Percentiles rank a stretch among this genome's conserved stretches.
phyloP scores from a whole-genome alignment of 78 protist genomes.

The Cavenderia fasciculata region DNA sequence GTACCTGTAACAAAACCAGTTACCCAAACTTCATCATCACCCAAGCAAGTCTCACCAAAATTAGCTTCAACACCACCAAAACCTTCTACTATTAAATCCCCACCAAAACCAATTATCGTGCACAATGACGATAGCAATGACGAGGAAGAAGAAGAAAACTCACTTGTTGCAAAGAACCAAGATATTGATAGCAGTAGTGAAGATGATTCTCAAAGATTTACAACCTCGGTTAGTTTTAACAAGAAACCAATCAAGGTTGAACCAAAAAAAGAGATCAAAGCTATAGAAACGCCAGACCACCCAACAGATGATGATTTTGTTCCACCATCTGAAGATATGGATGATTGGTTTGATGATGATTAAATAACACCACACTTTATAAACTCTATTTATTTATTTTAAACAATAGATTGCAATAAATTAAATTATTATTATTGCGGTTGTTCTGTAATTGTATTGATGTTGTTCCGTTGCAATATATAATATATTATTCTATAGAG shows the following conservation, averaged over 20 bases:
- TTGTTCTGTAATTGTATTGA: no score
- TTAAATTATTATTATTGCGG: no score
- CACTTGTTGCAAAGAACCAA: background rate
- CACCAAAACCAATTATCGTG: background rate
- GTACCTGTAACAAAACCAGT: background rate
- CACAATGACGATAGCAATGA: constrained; percentile 3
- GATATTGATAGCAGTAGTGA: constrained; percentile 1
- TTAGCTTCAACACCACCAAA: background rate
- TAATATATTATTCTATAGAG: no score
- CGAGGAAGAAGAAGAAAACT: background rate
- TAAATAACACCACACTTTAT: no score
- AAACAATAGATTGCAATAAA: no score
- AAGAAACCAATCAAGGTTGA: no score
- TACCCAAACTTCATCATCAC: background rate
- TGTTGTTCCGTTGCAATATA: no score
- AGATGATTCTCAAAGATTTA: background rate
- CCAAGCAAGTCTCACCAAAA: background rate
- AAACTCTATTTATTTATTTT: no score
- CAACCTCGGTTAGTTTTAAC: background rate
- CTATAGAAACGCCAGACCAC: background rate
- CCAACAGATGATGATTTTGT: constrained; percentile 16
- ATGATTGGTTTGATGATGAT: constrained; percentile 17
- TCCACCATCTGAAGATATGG: background rate
- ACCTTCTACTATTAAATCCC: background rate
- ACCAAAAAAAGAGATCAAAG: background rate